Evolutionary conservation across 192 early-diverging fungal species (phyloP).

Genomic region (Phycomyces blakesleeanus): DNA sequence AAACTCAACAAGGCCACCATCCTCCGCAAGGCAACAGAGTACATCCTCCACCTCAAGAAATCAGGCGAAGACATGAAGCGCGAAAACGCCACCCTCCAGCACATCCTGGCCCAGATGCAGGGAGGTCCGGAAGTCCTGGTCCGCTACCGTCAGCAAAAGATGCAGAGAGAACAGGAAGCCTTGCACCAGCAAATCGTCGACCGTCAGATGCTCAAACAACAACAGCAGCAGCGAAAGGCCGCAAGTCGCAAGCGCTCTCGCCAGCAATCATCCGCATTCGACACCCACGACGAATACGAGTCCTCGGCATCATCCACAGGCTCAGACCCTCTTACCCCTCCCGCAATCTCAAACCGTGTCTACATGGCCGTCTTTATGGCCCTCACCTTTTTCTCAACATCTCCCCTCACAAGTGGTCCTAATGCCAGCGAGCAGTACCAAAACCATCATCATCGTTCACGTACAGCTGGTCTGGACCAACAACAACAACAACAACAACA

Average conservation of each 20-base stretch:
- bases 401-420: constrained; percentile 29
- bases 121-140: constrained; percentile 39
- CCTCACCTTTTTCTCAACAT: constrained; percentile 47
- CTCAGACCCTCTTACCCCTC: constrained; percentile 23
- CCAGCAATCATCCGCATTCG: not conserved
- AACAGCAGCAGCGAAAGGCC: constrained; percentile 7
- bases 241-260: constrained; percentile 14
- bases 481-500: not conserved
- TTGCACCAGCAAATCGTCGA: constrained; percentile 2
- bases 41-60: constrained; percentile 64
- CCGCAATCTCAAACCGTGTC: constrained; percentile 34
- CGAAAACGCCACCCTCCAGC: constrained; percentile 44
- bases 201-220: constrained; percentile 10
- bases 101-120: constrained; percentile 42
- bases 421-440: constrained; percentile 16
- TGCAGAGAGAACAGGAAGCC: constrained; percentile 6
- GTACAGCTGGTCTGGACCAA: constrained; percentile 10
- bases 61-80: constrained; percentile 36
- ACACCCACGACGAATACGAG: constrained; percentile 6
- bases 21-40: constrained; percentile 86
- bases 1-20: constrained; percentile 95
- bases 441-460: constrained; percentile 30
- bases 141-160: constrained; percentile 16
- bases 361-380: constrained; percentile 62
- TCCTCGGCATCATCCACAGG: constrained; percentile 23